Base-by-base conservation (phyloP, 192 early-diverging fungal species). In the Dissophora globulifera region DNA sequence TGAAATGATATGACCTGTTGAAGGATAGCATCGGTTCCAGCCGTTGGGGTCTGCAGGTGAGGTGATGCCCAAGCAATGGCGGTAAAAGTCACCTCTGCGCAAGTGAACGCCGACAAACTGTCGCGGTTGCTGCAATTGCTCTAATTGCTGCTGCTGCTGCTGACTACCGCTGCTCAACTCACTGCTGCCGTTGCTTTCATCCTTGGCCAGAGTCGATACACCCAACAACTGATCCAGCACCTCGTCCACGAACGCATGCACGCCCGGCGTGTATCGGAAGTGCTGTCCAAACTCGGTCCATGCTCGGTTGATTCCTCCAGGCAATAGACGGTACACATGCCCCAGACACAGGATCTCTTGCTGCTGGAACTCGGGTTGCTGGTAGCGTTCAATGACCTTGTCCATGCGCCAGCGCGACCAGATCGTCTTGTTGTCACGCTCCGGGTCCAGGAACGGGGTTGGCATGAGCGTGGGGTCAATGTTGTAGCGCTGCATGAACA, bases 21-120 rank as follows among this genome's bases (percentile, higher is more conserved):
- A 72, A 20, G 69, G 69, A 41, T 72, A 72, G 54, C 69, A 72
- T 12, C 69, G 59, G 60, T 72, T 72, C 69, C 69, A 72, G 25
- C 69, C 69, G n/a, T 72, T 72, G 46, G 68, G 68, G 43, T 70
- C 68, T 15, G 68, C 58, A 20, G 68, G 68, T 5, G 69, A 72
- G 16, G 69, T 58, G 30, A 72, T 72, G 16, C 69, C 69, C 19
- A 63, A 54, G 25, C 69, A 72, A 46, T 72, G 48, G 4, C 48
- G 60, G 17, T 72, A 13, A 58, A 72, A 72, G 40, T 72, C 69
- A 8, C 69, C 69, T 33, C 69, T 35, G 0, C 69, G 59, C 23
- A 72, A 27, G n/a, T 72, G 69, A 15, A 72, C 43, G 6, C 69
- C 69, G 9, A 72, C 48, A 58, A 72, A 71, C 8, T 58, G 23